These are phyloP conservation scores for Ogataea methanolica DNA, from an alignment of 805 yeast species.

Conservation along the genomic window DNA sequence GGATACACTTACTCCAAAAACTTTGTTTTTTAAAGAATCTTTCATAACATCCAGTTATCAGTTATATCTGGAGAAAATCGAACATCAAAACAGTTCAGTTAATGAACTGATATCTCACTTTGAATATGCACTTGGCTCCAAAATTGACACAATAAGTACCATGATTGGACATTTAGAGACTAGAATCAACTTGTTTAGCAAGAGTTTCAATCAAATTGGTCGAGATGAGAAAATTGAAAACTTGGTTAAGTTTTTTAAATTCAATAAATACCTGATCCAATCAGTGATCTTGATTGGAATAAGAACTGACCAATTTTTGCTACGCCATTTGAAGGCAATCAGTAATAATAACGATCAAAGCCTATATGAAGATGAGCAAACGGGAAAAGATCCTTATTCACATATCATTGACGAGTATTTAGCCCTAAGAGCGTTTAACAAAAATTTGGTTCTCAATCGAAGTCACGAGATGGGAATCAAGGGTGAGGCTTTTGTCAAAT, in stretches of 20 bases:
- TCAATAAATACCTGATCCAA: not conserved
- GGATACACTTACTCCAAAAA: constrained; percentile 18
- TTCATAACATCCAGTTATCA: constrained; percentile 24
- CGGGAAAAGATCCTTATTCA: constrained; percentile 2
- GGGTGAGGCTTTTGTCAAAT: constrained; percentile 6
- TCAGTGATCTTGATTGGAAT: not conserved
- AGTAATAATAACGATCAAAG: not conserved
- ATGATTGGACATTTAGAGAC: not conserved
- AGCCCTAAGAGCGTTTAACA: constrained; percentile 8
- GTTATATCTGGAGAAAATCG: constrained; percentile 17
- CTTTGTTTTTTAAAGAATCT: constrained; percentile 18
- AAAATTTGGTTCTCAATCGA: constrained; percentile 1
- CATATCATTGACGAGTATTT: constrained; percentile 1
- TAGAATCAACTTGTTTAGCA: not conserved
- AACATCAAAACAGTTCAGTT: constrained; percentile 12
- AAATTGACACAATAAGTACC: constrained; percentile 4
- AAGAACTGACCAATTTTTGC: not conserved
- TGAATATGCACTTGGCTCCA: constrained; percentile 12
- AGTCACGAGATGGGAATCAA: not conserved
- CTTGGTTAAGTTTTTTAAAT: not conserved
- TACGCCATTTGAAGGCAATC: not conserved
- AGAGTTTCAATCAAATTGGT: not conserved
- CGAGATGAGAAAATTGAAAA: not conserved
- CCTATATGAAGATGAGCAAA: not conserved
- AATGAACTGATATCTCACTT: constrained; percentile 12